Evolutionary conservation across 2,329 filamentous ascomycete species (phyloP).

Genomic region (Monosporascus sp.): DNA sequence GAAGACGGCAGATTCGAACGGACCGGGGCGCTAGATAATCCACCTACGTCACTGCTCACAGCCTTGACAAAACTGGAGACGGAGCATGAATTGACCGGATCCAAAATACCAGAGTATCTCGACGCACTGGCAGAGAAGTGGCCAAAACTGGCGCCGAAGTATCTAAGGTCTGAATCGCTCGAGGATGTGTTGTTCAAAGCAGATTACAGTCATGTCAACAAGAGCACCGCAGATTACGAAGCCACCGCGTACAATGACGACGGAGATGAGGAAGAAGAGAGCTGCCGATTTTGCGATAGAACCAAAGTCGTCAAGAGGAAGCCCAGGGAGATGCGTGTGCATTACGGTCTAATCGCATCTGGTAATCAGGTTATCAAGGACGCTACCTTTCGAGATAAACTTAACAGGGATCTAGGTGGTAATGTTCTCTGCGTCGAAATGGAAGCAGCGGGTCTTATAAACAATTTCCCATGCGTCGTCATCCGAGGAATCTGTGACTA

Average conservation of each 20-base stretch:
- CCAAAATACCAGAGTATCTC: conserved; percentile 14
- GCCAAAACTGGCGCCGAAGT: conserved; percentile 10
- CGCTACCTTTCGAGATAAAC: conserved; percentile 10
- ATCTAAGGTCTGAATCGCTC: conserved; percentile 8
- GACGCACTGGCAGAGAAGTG: conserved; percentile 8
- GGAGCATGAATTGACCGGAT: conserved; percentile 5
- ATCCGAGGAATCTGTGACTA: conserved; percentile 23
- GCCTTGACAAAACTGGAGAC: conserved; percentile 12
- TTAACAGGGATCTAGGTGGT: conserved; percentile 3
- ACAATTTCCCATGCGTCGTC: conserved; percentile 19
- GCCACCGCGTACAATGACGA: neutral
- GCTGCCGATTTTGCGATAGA: conserved; percentile 11
- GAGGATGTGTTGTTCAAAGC: conserved; percentile 12
- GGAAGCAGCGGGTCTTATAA: conserved; percentile 14
- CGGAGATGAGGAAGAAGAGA: conserved; percentile 4
- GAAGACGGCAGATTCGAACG: conserved; percentile 8
- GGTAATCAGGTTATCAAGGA: conserved; percentile 21
- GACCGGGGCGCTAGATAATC: conserved; percentile 13
- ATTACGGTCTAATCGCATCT: conserved; percentile 22
- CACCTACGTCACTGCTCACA: conserved; percentile 11
- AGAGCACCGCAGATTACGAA: neutral
- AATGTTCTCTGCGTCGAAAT: conserved; percentile 17
- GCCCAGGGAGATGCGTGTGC: conserved; percentile 13
- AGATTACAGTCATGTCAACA: conserved; percentile 2
- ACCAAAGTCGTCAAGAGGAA: conserved; percentile 8